A percentile compares a stretch with the other conserved stretches of the same genome.
These are phyloP conservation scores for Cyphellophora attinorum DNA, from an alignment of 2,329 filamentous ascomycete species.

Conservation along the genomic window DNA sequence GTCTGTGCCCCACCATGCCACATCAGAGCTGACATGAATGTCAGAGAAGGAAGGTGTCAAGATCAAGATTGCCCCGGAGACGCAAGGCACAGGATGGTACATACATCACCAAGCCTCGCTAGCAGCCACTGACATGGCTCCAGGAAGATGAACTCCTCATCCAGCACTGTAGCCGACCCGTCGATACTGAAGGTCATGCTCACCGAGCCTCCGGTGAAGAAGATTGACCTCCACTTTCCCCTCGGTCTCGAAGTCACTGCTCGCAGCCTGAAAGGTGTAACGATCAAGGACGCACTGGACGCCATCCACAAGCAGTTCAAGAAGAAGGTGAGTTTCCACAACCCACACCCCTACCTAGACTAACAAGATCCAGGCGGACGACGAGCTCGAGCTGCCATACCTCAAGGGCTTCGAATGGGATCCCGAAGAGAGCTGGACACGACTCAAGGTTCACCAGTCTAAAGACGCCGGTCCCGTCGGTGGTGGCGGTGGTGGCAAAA, in stretches of 20 bases:
- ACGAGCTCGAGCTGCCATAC: conserved; percentile 80
- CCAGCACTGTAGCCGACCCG: conserved; percentile 68
- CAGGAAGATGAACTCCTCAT: conserved; percentile 92
- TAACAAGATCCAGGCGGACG: conserved; percentile 59
- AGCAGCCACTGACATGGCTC: conserved; percentile 2
- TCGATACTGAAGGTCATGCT: conserved; percentile 74
- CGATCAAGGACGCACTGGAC: conserved; percentile 92
- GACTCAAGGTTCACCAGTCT: conserved; percentile 76
- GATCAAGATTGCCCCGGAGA: conserved; percentile 67
- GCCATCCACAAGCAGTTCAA: conserved; percentile 95
- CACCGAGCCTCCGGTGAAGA: conserved; percentile 76
- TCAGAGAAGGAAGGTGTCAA: conserved; percentile 64
- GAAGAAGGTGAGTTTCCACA: conserved; percentile 63
- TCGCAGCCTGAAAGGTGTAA: conserved; percentile 86
- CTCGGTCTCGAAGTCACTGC: conserved; percentile 79
- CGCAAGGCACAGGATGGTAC: conserved; percentile 81
- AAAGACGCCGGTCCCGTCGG: conserved; percentile 51
- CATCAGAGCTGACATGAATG: conserved; percentile 3
- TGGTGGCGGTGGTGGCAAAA: conserved; percentile 37
- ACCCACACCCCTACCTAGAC: background rate
- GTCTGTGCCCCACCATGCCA: conserved; percentile 20
- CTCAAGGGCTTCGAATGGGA: conserved; percentile 96
- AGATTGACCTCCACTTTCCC: conserved; percentile 87
- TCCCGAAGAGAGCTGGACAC: conserved; percentile 81
- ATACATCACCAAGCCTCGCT: conserved; percentile 22